A percentile compares a stretch with the other conserved stretches of the same genome.
phyloP scores from a whole-genome alignment of 1,284 basidiomycete genomes.

The Ceratorhiza oryzae-sativae region DNA sequence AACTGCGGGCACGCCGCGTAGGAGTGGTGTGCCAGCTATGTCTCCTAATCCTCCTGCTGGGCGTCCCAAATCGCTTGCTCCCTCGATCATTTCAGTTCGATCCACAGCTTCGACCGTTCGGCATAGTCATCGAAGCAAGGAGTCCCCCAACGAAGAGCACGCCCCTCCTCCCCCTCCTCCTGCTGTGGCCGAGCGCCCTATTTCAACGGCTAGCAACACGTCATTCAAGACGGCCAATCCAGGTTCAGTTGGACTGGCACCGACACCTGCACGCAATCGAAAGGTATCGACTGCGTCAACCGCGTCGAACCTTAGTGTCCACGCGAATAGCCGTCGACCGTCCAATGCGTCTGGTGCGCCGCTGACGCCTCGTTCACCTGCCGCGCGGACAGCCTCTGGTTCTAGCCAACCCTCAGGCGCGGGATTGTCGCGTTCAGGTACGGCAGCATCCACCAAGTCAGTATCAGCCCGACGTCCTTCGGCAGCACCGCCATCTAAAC shows the following conservation, averaged over 20 bases:
- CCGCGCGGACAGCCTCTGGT: conserved; percentile 2
- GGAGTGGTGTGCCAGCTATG: conserved; percentile 23
- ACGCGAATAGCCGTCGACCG: not conserved
- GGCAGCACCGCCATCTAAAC: not conserved
- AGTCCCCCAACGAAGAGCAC: conserved; percentile 19
- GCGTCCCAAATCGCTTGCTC: conserved; percentile 51
- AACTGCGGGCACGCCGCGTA: conserved; percentile 25
- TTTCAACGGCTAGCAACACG: conserved; percentile 33
- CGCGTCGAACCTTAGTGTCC: conserved; percentile 45
- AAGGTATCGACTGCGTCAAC: conserved; percentile 49
- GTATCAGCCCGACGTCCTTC: conserved; percentile 4
- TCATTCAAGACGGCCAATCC: conserved; percentile 64
- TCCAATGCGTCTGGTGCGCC: conserved; percentile 24
- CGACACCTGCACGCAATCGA: conserved; percentile 43
- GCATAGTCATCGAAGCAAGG: conserved; percentile 44
- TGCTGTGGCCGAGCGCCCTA: not conserved
- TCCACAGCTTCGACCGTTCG: conserved; percentile 56
- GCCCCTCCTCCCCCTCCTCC: not conserved
- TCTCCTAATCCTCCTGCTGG: conserved; percentile 45
- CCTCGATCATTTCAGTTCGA: conserved; percentile 51
- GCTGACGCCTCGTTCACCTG: conserved; percentile 25
- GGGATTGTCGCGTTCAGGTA: conserved; percentile 15
- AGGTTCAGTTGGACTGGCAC: conserved; percentile 41
- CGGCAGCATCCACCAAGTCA: conserved; percentile 7
- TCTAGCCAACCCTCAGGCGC: conserved; percentile 10